Evolutionary conservation across 2,329 filamentous ascomycete genomes (phyloP), one percentile per base, ranked within the genome.

Genomic region (Botrytis deweyae): DNA sequence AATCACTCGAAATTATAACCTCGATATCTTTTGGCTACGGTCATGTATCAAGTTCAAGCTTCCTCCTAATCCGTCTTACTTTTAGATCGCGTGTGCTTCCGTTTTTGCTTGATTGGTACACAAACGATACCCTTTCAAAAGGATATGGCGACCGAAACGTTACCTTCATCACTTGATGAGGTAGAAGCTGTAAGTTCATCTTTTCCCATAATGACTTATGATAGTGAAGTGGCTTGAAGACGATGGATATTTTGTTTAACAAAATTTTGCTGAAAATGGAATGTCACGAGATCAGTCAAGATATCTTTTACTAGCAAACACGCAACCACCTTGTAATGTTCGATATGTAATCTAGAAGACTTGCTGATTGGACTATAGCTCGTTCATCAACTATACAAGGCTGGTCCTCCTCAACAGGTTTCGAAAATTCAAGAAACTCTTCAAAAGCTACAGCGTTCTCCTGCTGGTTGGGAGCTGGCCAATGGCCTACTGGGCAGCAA

Each of bases 381-480:
- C 40, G 84, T 89, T 76, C 84, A 85, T 74, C 83, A 85, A 33
- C 79, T 89, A 18, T 89, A 88, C 75, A 82, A 84, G 65, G 85
- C 86, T 62, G 79, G 79, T 52, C 82, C 80, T 75, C 84, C 78
- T 67, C 80, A 80, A 76, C 82, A 82, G 71, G 82, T 87, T 74
- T 82, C 83, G 42, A 82, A 85, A 68, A 89, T 90, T 66, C 93
- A 98, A 81, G 90, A 92, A 73, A 89, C 91, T 22, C 85, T 99
- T 22, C 93, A 96, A 76, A 86, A 87, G 40, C 85, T 98, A 29
- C 96, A 98, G 81, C 90, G 90, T 77, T 93, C 93, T 3, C 86
- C 91, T 2, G 87, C 93, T 79, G 95, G 94, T 72, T 99, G 96
- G 96, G 87, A 92, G 73, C 87, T 98, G 64, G 94, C 94, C 33